phyloP scores from a whole-genome alignment of 1,284 basidiomycete genomes.

The Thecaphora frezii region DNA sequence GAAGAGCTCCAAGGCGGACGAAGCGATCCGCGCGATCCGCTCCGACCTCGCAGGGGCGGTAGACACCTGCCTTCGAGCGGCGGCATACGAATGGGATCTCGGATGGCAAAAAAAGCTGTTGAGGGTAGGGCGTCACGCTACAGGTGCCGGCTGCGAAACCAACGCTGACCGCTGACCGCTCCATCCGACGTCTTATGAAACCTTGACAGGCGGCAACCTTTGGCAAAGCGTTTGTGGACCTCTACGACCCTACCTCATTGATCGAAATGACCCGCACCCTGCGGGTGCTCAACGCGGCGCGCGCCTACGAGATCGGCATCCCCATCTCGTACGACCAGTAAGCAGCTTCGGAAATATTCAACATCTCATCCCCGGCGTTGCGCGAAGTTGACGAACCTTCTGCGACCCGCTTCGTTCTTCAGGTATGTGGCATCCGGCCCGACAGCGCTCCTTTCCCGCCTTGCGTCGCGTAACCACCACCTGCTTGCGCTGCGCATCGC shows the following conservation, averaged over 20 bases:
- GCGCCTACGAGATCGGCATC: conserved; percentile 87
- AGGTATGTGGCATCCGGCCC: conserved; percentile 14
- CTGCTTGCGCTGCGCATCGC: conserved; percentile 90
- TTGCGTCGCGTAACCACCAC: conserved; percentile 85
- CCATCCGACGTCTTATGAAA: neutral
- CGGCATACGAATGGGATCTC: conserved; percentile 86
- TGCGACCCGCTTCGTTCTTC: too few species aligned
- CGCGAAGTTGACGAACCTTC: too few species aligned
- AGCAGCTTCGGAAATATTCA: conserved; percentile 48
- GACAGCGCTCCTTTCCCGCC: conserved; percentile 71
- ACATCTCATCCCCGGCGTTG: too few species aligned
- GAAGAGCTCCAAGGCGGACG: conserved; percentile 85
- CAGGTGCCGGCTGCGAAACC: too few species aligned
- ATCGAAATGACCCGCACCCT: conserved; percentile 86
- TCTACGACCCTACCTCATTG: conserved; percentile 86
- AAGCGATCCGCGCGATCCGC: conserved; percentile 83
- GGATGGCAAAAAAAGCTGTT: conserved; percentile 84
- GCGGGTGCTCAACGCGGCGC: conserved; percentile 91
- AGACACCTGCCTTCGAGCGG: conserved; percentile 89
- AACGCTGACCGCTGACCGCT: neutral
- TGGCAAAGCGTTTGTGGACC: conserved; percentile 87
- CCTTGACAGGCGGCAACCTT: conserved; percentile 75
- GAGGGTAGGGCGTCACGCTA: conserved; percentile 61
- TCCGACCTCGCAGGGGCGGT: conserved; percentile 77
- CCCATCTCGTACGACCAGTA: conserved; percentile 89